Conservation (phyloP, 1,139 yeast species). For the Yamadazyma aaseri region DNA sequence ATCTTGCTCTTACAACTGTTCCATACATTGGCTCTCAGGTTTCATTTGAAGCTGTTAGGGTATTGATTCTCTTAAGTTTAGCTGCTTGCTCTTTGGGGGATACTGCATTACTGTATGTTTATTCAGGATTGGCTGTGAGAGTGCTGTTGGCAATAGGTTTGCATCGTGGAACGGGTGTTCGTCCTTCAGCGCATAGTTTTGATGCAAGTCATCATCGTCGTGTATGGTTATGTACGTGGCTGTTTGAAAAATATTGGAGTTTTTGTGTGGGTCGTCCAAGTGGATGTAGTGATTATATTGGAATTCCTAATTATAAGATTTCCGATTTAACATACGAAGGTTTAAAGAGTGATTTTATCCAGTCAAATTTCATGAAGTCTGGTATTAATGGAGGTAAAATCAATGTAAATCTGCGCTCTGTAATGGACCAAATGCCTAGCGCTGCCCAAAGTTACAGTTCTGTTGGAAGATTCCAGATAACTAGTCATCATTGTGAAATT, state of each 20-base stretch:
- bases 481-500: constrained; percentile 11
- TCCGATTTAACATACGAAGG: constrained; percentile 11
- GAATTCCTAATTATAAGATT: constrained; percentile 6
- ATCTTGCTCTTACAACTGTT: constrained; percentile 11
- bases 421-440: too few relatives aligned
- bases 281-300: constrained; percentile 9
- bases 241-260: constrained; percentile 15
- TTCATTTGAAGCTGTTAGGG: constrained; percentile 13
- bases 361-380: background rate
- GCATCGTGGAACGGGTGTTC: constrained; percentile 10
- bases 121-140: constrained; percentile 13
- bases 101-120: constrained; percentile 12
- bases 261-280: constrained; percentile 15
- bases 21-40: constrained; percentile 13
- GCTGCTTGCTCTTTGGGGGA: constrained; percentile 14
- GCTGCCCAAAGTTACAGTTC: constrained; percentile 7
- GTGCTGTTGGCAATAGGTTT: constrained; percentile 14
- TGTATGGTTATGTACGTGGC: constrained; percentile 14
- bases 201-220: constrained; percentile 10
- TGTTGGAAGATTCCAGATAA: constrained; percentile 3
- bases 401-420: too few relatives aligned
- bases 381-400: background rate
- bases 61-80: constrained; percentile 11
- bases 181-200: constrained; percentile 6
- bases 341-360: background rate